These are phyloP conservation scores for Hanseniaspora valbyensis DNA, from an alignment of 805 yeast genomes.

Conservation along the genomic window DNA sequence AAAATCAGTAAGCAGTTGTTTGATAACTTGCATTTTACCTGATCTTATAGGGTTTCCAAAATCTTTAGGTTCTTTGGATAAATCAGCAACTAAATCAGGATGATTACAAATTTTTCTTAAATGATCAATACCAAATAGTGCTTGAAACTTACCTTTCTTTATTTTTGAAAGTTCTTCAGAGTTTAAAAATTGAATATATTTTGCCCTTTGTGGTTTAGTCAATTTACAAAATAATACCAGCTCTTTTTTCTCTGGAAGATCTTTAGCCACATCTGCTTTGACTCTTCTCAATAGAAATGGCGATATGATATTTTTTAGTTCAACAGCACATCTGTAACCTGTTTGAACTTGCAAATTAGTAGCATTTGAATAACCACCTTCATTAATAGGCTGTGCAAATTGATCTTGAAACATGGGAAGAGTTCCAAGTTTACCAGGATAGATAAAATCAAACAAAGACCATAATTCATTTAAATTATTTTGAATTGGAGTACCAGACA, in stretches of 20 bases:
- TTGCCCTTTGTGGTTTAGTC: conserved; percentile 61
- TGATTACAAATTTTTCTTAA: conserved; percentile 90
- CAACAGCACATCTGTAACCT: conserved; percentile 91
- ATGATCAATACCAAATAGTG: conserved; percentile 80
- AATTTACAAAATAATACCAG: conserved; percentile 86
- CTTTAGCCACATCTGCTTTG: conserved; percentile 90
- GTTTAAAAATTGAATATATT: conserved; percentile 62
- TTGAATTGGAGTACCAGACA: conserved; percentile 95
- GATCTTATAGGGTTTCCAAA: conserved; percentile 55
- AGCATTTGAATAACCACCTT: conserved; percentile 98
- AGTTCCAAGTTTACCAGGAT: conserved; percentile 90
- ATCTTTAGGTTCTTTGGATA: conserved; percentile 25
- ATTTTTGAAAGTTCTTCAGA: conserved; percentile 68
- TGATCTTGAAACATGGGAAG: conserved; percentile 89
- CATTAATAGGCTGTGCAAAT: conserved; percentile 81
- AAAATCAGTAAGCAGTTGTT: conserved; percentile 68
- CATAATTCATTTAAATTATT: conserved; percentile 84
- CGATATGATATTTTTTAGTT: conserved; percentile 73
- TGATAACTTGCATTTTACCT: conserved; percentile 86
- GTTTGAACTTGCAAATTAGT: conserved; percentile 91
- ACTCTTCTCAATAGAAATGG: conserved; percentile 81
- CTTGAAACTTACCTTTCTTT: conserved; percentile 63
- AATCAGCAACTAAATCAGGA: conserved; percentile 57
- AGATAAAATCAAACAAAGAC: conserved; percentile 90
- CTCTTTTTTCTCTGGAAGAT: conserved; percentile 83